Evolutionary conservation across 257 asterid species (phyloP), one percentile per base, ranked within the genome.

Genomic region (Scutellaria galericulata): DNA sequence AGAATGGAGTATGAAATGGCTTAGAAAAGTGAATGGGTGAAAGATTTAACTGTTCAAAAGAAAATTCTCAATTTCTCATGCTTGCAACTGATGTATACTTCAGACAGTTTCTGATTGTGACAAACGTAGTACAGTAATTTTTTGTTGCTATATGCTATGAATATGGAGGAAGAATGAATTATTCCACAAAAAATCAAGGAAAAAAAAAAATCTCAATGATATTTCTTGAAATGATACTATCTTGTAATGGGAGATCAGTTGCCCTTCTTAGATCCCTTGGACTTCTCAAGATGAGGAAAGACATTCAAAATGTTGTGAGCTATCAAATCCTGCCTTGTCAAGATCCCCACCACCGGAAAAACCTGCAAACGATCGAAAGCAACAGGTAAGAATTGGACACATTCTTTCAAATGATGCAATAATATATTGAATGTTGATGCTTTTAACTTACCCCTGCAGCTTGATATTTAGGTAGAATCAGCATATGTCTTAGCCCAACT

Each of bases 311-410:
- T 89, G 80, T 87, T 93, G 83, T 90, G 89, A 12, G 88, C 89
- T 66, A 87, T 89, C 83, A 89, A 80, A 83, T 93, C 97, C 80
- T 87, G 96, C 86, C 98, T 85, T 8, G 97, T 91, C 89, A 93
- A 82, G 78, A 93, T 86, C 74, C 97, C 98, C 27, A 86, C 89
- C 72, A 89, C 98, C 0, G 98, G 92, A 18, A 72, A 78, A 44
- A 86, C 96, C 96, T 93, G 73, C 52, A 12, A 78, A 54, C 12
- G 39, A 70, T 44, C 27, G 22, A 55, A 61, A 75, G 54, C 53
- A 58, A 40, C 76, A 78, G 74, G 56, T 80, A 4, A 77, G 64
- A 7, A 22, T 73, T 39, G 6, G 5, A 50, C 9, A 48, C 9
- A 44, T 68, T 12, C 35, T 7, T 44, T 31, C 61, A 41, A 20